These are phyloP conservation scores for Fusarium newnesense DNA, from an alignment of 2,329 filamentous ascomycete genomes.

Conservation along the genomic window DNA sequence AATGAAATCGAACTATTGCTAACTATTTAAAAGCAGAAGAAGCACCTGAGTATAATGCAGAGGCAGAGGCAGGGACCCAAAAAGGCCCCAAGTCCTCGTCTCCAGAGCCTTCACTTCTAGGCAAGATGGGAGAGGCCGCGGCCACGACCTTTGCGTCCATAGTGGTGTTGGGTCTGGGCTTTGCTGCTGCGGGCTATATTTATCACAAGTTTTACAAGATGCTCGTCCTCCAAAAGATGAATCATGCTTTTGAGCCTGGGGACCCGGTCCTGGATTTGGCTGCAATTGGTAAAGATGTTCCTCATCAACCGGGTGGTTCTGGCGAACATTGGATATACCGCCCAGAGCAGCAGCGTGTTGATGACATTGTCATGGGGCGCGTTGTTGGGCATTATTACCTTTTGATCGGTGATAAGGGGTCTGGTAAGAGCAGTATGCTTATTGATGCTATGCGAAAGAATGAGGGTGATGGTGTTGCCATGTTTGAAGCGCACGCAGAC, in stretches of 20 bases:
- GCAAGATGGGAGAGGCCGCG: slow-evolving; percentile 78
- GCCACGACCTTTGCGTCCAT: slow-evolving; percentile 82
- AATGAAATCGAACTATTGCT: background rate
- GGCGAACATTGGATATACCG: slow-evolving; percentile 77
- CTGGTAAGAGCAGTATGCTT: slow-evolving; percentile 96
- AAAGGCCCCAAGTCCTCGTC: slow-evolving; percentile 15
- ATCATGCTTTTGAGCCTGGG: slow-evolving; percentile 88
- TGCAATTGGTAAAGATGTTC: slow-evolving; percentile 68
- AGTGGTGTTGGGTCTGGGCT: slow-evolving; percentile 73
- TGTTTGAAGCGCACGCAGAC: slow-evolving; percentile 97
- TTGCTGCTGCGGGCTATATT: slow-evolving; percentile 74
- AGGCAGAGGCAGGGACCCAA: background rate
- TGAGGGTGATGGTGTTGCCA: slow-evolving; percentile 87
- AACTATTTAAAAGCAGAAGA: slow-evolving; percentile 23
- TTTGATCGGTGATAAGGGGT: slow-evolving; percentile 93
- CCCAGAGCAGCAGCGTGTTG: slow-evolving; percentile 82
- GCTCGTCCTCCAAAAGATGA: slow-evolving; percentile 91
- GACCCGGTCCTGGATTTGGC: slow-evolving; percentile 89
- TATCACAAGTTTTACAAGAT: slow-evolving; percentile 91
- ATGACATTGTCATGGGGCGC: slow-evolving; percentile 82
- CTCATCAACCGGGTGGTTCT: slow-evolving; percentile 54
- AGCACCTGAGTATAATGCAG: background rate
- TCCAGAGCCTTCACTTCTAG: slow-evolving; percentile 52
- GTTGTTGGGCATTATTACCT: slow-evolving; percentile 88
- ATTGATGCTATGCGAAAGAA: slow-evolving; percentile 94